Base-by-base conservation (phyloP, 176 grass and related monocot species). In the Aegilops umbellulata region DNA sequence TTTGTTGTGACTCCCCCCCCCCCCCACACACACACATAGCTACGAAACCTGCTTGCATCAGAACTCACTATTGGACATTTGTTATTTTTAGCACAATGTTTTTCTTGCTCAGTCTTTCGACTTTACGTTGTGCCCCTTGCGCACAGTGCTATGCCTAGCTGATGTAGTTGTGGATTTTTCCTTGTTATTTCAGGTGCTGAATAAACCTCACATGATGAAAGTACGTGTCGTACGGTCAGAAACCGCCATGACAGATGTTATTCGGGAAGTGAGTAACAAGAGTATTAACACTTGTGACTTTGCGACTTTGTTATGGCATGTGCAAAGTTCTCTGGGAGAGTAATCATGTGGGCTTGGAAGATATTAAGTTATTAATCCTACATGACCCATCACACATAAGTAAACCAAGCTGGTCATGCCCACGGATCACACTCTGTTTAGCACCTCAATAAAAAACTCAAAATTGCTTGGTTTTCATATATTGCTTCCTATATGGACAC, bases 201-300 rank as follows among this genome's bases (percentile, higher is more conserved):
- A 97, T 86, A 95, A 93, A 82, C 77, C 88, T 74, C 83, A 91
- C 74, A 92, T 97, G 87, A 38, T 78, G 71, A 97, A 88, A 90
- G 85, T 95, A 64, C 87, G 69, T 76, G 94, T 96, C 42, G 94
- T 87, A 81, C 82, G 81, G 24, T 81, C 80, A 61, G 91, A 95
- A 94, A 98, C 95, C 71, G 95, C 95, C 22, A 94, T 98, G 93
- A 94, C 89, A 65, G 95, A 98, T 90, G 95, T 98, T 85, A 84
- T 95, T 60, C 90, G 91, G 67, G 93, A 98, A 85, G 93, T 95
- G 69, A 89, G 87, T 90, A 86, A 77, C 46, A 7, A 57, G 5
- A 60, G 68, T 71, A 72, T 51, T 58, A 36, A 35, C 74, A 34
- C 67, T 24, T 12, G 39, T 19, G 4, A 55, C 7, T 72, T 83